Base-by-base conservation (phyloP, 164 flowering plant genomes). In the Piper longum region DNA sequence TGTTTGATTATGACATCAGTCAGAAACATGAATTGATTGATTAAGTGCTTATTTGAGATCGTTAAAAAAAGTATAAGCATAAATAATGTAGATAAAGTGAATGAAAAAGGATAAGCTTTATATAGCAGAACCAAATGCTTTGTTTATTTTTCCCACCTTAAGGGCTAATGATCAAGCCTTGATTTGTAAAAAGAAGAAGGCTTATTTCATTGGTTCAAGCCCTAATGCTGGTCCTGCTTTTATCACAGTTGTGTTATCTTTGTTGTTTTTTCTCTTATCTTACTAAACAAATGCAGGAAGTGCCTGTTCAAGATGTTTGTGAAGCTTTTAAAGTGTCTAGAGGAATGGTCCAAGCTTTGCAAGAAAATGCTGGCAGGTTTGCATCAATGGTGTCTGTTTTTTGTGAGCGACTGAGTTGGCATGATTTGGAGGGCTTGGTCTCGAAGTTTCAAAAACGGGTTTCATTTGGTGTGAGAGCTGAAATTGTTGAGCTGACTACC, bases 341-440 rank as follows among this genome's bases (percentile, higher is more conserved):
- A 81, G 99, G 97, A 43, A 88, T 95, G 99, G 97, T 95, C 72
- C 99, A 95, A 67, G 85, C 93, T 57, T 79, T 95, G 62, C 99
- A 95, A 72, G 99, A 95, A 75, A 95, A 87, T 80, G 91, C 99
- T 72, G 99, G 97, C 76, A 83, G 99, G 76, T 95, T 95, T 82
- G 93, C 99, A 43, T 88, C 89, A 43, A 91, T 91, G 97, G 96
- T 91, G 77, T 79, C 97, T 62, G 75, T 85, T 44, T 95, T 95
- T 67, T 95, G 99, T 75, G 99, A 95, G 78, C 81, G 97, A 79
- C 91, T 95, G 69, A 95, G 96, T 54, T 95, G 99, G 99, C 83
- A 82, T 79, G 99, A 95, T 77, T 75, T 95, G 52, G 99, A 91
- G 75, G 87, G 95, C 58, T 74, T 93, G 75, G 87, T 95, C 59